These are phyloP conservation scores for Cadophora malorum DNA, from an alignment of 2,329 filamentous ascomycete genomes.

Conservation along the genomic window DNA sequence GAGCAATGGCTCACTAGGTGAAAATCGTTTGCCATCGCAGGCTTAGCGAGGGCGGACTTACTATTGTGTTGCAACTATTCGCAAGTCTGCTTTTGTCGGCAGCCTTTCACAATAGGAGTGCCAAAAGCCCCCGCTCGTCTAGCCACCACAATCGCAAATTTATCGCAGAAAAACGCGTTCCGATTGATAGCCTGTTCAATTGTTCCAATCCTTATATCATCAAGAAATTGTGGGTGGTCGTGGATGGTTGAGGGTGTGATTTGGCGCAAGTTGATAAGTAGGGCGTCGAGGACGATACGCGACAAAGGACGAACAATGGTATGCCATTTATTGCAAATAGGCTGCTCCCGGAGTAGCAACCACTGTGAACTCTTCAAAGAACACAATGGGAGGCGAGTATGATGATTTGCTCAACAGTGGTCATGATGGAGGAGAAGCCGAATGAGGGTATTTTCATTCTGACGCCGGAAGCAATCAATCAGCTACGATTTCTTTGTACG, in stretches of 20 bases:
- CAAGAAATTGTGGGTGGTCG: slow-evolving; percentile 20
- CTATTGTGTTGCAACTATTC: slow-evolving; percentile 36
- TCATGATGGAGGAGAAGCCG: slow-evolving; percentile 18
- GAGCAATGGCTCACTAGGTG: background rate
- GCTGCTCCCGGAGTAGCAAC: slow-evolving; percentile 31
- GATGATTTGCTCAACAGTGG: slow-evolving; percentile 16
- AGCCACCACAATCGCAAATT: slow-evolving; percentile 23
- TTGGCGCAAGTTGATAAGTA: slow-evolving; percentile 33
- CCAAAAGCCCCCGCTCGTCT: slow-evolving; percentile 23
- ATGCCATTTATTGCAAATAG: slow-evolving; percentile 35
- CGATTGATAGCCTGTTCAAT: slow-evolving; percentile 19
- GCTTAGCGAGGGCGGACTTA: slow-evolving; percentile 30
- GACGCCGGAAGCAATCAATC: slow-evolving; percentile 7
- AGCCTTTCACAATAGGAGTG: slow-evolving; percentile 22
- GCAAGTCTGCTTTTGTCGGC: background rate
- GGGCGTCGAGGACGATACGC: slow-evolving; percentile 33
- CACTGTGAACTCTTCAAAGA: slow-evolving; percentile 27
- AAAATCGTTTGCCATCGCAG: background rate
- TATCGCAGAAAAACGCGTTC: slow-evolving; percentile 27
- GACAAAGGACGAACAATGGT: slow-evolving; percentile 33
- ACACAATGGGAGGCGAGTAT: slow-evolving; percentile 19
- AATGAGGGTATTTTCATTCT: slow-evolving; percentile 29
- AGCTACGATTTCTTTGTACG: background rate
- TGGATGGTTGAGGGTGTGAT: slow-evolving; percentile 19
- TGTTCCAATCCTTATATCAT: slow-evolving; percentile 23